Base-by-base conservation (phyloP, 768 basidiomycete genomes). In the Hebeloma cylindrosporum region DNA sequence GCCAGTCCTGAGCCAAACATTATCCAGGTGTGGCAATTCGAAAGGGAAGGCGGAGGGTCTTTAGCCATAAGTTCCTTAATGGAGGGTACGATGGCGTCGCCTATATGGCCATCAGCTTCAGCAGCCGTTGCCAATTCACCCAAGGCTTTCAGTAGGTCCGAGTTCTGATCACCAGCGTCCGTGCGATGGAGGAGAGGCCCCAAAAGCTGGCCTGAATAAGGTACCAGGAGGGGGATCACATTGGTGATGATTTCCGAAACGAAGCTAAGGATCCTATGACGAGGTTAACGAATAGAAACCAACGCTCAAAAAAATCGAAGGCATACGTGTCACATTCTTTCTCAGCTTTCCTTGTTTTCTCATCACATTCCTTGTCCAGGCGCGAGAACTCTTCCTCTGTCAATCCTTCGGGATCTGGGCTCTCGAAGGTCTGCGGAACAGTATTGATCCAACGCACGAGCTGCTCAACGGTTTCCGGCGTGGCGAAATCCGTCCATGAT, bases 11-110 rank as follows among this genome's bases (percentile, higher is more conserved):
- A 22, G 11, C 39, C 40, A 26, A n/a, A 38, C 7, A 30, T 31
- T 17, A 45, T 45, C 48, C 48, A 50, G n/a, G 43, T 47, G 11
- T 23, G 31, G 13, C 22, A 26, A 23, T 40, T 47, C 22, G 25
- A 26, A 5, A 40, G 29, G n/a, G 32, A 27, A 2, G 43, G 43
- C 3, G 38, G 17, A 14, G 27, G 27, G 2, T 27, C 21, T 16
- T 22, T 7, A 8, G 25, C 7, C 13, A 49, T 21, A 1, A 45
- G 17, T 2, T 34, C 36, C 18, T 20, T n/a, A 6, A 50, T 33
- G 23, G 48, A 20, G 9, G 29, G 23, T 11, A 45, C 38, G 10
- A 50, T 35, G 4, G 14, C 14, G 5, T 43, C 28, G 30, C 28
- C 28, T 30, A 35, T 13, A 7, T 17, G 14, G 21, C 34, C 14